A percentile compares a stretch with the other conserved stretches of the same genome.
Evolutionary conservation across 2,329 filamentous ascomycete species (phyloP).

Genomic region (Pseudogymnoascus sp.): DNA sequence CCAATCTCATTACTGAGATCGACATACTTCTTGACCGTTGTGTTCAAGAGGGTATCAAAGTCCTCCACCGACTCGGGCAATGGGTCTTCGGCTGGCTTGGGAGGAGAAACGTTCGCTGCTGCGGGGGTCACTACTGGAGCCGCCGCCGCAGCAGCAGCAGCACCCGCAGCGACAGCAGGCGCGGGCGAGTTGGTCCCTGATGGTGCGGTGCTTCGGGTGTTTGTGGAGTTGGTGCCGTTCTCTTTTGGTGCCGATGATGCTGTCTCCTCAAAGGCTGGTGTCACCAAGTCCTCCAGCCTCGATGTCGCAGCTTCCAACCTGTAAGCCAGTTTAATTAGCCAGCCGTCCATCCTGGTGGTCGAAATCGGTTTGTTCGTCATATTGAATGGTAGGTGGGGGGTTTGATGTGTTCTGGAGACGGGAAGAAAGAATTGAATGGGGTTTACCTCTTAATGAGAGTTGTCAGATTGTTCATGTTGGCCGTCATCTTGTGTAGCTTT

Average conservation of each 20-base stretch:
- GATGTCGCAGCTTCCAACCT: constrained; percentile 97
- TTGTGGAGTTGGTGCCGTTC: constrained; percentile 32
- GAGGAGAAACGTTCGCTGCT: constrained; percentile 31
- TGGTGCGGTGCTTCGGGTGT: constrained; percentile 29
- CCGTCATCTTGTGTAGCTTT: constrained; percentile 46
- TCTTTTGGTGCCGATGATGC: constrained; percentile 44
- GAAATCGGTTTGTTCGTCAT: constrained; percentile 14
- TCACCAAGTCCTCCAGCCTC: constrained; percentile 90
- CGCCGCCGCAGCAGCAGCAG: too few relatives aligned
- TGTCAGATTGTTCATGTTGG: constrained; percentile 91
- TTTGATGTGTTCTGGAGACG: constrained; percentile 10
- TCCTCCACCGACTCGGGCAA: constrained; percentile 75
- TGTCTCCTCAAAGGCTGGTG: constrained; percentile 56
- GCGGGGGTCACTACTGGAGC: constrained; percentile 36
- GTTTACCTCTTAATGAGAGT: constrained; percentile 93
- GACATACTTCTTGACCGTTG: constrained; percentile 69
- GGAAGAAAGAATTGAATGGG: constrained; percentile 25
- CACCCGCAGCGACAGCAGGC: constrained; percentile 27
- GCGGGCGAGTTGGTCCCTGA: constrained; percentile 12
- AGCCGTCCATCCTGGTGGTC: background rate
- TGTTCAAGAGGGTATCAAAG: constrained; percentile 71
- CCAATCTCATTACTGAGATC: constrained; percentile 71
- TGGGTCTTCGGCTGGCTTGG: constrained; percentile 40
- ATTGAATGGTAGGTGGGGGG: background rate
- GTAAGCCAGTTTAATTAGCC: constrained; percentile 24